Evolutionary conservation across 2,329 filamentous ascomycete genomes (phyloP).

Genomic region (Apiospora saccharicola): DNA sequence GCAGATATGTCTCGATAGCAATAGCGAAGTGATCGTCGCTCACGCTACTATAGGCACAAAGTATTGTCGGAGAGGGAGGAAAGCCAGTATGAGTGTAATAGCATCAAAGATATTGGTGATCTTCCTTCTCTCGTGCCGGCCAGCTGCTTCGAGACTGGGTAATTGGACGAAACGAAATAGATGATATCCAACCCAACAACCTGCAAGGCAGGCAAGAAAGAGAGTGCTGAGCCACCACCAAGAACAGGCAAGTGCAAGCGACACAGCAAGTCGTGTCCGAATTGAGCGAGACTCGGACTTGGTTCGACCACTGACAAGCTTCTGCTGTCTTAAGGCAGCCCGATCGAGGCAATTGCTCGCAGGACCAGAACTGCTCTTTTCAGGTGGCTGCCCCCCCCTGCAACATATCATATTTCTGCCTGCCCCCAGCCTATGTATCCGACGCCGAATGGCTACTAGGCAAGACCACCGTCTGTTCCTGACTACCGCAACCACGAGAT

Average conservation of each 20-base stretch:
- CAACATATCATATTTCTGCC: background rate
- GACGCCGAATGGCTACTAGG: background rate
- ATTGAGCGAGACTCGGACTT: conserved; percentile 14
- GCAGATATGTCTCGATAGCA: background rate
- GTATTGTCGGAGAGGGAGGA: background rate
- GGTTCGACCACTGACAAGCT: background rate
- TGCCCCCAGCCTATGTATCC: background rate
- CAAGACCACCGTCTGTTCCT: background rate
- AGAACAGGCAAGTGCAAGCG: background rate
- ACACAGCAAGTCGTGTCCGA: background rate
- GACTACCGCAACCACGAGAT: background rate
- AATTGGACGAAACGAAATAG: background rate
- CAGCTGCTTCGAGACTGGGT: background rate
- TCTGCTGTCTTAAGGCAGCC: background rate
- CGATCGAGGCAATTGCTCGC: background rate
- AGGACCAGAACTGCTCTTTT: background rate
- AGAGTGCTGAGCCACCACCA: background rate
- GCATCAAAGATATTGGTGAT: background rate
- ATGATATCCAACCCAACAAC: background rate
- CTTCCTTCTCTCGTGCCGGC: background rate
- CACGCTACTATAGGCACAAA: background rate
- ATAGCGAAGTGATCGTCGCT: background rate
- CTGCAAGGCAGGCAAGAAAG: background rate
- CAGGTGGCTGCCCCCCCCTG: background rate
- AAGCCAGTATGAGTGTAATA: background rate